phyloP scores from a whole-genome alignment of 75 land plant species.

The Picea sitchensis region DNA sequence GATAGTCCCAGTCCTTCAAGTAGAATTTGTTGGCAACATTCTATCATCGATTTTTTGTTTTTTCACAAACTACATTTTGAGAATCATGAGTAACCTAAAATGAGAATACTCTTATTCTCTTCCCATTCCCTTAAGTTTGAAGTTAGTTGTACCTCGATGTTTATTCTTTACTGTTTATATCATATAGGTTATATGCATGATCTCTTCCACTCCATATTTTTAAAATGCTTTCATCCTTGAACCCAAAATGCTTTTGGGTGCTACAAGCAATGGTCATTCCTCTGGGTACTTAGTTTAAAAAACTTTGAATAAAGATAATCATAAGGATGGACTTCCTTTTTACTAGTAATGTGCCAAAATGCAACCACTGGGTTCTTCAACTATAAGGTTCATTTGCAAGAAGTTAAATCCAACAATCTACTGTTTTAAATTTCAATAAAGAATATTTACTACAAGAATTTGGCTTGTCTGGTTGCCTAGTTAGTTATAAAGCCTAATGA shows the following conservation, averaged over 20 bases:
- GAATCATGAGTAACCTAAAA: constrained; percentile 64
- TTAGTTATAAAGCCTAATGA: no score
- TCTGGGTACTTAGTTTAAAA: constrained; percentile 57
- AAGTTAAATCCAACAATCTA: constrained; percentile 67
- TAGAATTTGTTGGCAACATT: constrained; percentile 48
- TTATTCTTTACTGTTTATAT: constrained; percentile 33
- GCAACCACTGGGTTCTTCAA: constrained; percentile 80
- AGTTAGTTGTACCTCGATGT: constrained; percentile 46
- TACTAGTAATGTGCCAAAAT: constrained; percentile 93
- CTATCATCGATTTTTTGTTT: constrained; percentile 10
- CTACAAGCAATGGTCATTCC: constrained; percentile 69
- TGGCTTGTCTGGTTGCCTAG: no score
- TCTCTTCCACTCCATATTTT: constrained; percentile 77
- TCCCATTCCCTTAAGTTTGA: constrained; percentile 65
- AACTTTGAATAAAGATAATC: constrained; percentile 84
- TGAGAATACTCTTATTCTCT: constrained; percentile 54
- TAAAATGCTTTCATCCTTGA: constrained; percentile 83
- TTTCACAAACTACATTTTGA: constrained; percentile 39
- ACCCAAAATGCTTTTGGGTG: constrained; percentile 16
- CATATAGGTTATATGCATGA: constrained; percentile 47
- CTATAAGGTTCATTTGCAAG: constrained; percentile 52
- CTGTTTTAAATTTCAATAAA: no score
- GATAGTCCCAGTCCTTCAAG: constrained; percentile 64
- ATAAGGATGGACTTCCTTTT: constrained; percentile 88
- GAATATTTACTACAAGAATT: no score